Percentiles rank a stretch among this genome's conserved stretches.
Conservation (phyloP, 805 yeast genomes). For the Suhomyces faveliae region DNA sequence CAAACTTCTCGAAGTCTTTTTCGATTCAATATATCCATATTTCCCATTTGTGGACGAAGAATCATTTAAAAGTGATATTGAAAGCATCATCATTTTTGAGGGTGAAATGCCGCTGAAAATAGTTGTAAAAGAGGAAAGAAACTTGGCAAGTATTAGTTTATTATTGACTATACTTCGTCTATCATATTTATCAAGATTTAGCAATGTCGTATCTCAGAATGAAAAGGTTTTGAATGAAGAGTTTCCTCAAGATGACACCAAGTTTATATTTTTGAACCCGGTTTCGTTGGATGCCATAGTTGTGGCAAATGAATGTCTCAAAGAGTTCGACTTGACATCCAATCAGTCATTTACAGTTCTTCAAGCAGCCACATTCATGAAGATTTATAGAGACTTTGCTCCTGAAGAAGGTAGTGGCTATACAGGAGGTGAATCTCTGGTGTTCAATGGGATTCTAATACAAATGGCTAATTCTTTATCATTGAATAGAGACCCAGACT, state of each 20-base stretch:
- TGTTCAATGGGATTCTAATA: conserved; percentile 21
- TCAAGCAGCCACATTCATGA: conserved; percentile 18
- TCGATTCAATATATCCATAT: conserved; percentile 21
- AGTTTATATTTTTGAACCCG: conserved; percentile 11
- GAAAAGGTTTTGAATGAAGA: conserved; percentile 1
- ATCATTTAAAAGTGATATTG: conserved; percentile 12
- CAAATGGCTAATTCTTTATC: conserved; percentile 40
- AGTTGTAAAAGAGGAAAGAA: conserved; percentile 8
- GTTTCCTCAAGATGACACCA: background rate
- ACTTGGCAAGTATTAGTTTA: conserved; percentile 13
- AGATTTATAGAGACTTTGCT: conserved; percentile 12
- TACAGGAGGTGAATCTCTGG: conserved; percentile 15
- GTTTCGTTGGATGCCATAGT: conserved; percentile 14
- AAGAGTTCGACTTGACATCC: conserved; percentile 9
- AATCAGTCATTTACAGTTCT: conserved; percentile 14
- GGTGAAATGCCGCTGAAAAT: conserved; percentile 4
- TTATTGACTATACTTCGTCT: conserved; percentile 17
- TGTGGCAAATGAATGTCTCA: conserved; percentile 15
- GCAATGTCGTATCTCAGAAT: conserved; percentile 12
- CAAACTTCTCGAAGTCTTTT: conserved; percentile 18
- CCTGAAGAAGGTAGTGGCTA: conserved; percentile 14
- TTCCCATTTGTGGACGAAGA: conserved; percentile 29
- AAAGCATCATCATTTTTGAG: conserved; percentile 6
- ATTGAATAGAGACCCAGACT: conserved; percentile 39
- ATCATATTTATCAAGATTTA: conserved; percentile 16